Conservation (phyloP, 768 basidiomycete species). For the Leccinum imitatum region DNA sequence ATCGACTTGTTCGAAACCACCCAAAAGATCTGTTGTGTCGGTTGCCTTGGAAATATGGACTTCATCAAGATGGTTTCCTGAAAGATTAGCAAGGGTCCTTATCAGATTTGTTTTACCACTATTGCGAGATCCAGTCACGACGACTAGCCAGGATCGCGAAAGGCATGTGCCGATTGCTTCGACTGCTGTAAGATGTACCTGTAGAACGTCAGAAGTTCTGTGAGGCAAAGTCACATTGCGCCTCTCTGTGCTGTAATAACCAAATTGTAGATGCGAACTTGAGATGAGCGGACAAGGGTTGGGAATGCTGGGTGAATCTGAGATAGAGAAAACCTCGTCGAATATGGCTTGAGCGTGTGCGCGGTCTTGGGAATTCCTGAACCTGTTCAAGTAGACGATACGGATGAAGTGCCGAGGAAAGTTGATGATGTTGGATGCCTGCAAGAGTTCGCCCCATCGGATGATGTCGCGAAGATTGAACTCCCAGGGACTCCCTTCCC, state of each 20-base stretch:
- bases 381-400: conserved; percentile 81
- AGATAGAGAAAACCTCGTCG: conserved; percentile 45
- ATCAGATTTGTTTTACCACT: conserved; percentile 82
- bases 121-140: conserved; percentile 71
- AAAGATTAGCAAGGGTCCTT: conserved; percentile 63
- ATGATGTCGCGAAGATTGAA: conserved; percentile 95
- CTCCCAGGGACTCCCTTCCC: conserved; percentile 91
- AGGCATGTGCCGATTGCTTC: conserved; percentile 78
- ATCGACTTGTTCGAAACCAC: conserved; percentile 93
- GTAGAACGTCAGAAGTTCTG: conserved; percentile 54
- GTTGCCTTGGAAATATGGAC: conserved; percentile 82
- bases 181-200: conserved; percentile 60
- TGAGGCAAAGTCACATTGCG: conserved; percentile 29
- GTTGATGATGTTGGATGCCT: conserved; percentile 26
- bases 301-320: conserved; percentile 37
- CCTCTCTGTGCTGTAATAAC: conserved; percentile 50
- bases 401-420: conserved; percentile 67
- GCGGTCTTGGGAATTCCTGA: conserved; percentile 74
- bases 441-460: conserved; percentile 74
- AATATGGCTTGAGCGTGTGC: conserved; percentile 51
- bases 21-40: conserved; percentile 91
- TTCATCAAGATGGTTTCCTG: conserved; percentile 69
- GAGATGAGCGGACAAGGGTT: conserved; percentile 39
- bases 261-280: conserved; percentile 58
- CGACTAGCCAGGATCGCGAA: conserved; percentile 81